Base-by-base conservation (phyloP, 139 green algal species). In the Edaphochlamys debaryana region DNA sequence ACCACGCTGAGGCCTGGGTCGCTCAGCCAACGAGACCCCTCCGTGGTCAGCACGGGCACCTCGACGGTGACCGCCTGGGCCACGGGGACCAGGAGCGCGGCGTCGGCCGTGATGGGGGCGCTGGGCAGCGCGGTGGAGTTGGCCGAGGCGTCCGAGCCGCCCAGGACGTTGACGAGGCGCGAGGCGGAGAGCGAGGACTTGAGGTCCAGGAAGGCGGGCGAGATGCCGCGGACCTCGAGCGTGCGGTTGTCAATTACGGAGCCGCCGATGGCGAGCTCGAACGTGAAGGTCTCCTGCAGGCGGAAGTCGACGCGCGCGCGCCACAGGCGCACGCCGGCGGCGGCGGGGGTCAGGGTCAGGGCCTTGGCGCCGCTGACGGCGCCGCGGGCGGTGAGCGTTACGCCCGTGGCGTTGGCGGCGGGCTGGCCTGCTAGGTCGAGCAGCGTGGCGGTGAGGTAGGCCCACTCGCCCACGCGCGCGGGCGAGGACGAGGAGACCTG, bases 1-100 rank as follows among this genome's bases (percentile, higher is more conserved):
- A 69, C 78, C 36, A 84, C 78, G 48, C 27, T 69, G 17, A 84
- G 64, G 6, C 66, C 78, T 36, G 78, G 78, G 78, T 84, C 78
- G 25, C 41, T 67, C 36, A 67, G 36, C 78, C 78, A 84, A 1
- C 32, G 8, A 17, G 27, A 9, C 20, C 78, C 78, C 2, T 19
- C 3, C 48, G 17, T 29, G 3, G 78, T 84, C 6, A 40, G 58
- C 48, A 84, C 66, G 34, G 66, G 50, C 50, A 84, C 15, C 78
- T 84, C 66, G 27, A 84, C 3, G 34, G 66, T 69, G 36, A 48
- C 48, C 27, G 6, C 2, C 42, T 36, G 38, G 20, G 11, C 78
- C 67, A 67, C 25, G n/a, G 54, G 36, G 27, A 84, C 63, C 15
- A 56, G 38, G 2, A 84, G 17, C 20, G 78, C 68, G 17, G 45